phyloP scores from a whole-genome alignment of 1,284 basidiomycete genomes.

The Cerioporus squamosus region DNA sequence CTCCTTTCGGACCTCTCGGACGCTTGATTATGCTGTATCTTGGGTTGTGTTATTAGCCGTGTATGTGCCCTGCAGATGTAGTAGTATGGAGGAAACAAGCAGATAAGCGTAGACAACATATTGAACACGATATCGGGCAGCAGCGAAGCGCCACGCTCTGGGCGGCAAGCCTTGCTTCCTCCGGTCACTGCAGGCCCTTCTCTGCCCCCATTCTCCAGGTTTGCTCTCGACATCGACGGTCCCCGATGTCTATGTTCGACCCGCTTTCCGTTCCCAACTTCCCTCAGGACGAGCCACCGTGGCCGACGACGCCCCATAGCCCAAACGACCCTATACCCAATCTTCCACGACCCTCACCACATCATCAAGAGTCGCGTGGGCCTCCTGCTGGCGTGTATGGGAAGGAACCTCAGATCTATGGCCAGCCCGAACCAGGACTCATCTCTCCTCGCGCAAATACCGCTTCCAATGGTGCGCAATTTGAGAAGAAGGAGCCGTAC shows the following conservation, averaged over 20 bases:
- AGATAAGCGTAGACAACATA: no score
- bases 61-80: background rate
- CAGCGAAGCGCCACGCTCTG: no score
- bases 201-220: constrained; percentile 1
- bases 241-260: constrained; percentile 40
- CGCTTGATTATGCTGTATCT: background rate
- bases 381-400: constrained; percentile 61
- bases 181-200: background rate
- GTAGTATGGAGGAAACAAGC: background rate
- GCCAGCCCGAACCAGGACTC: constrained; percentile 78
- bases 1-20: constrained; percentile 40
- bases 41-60: background rate
- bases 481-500: constrained; percentile 80
- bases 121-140: background rate
- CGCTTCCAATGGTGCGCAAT: constrained; percentile 66
- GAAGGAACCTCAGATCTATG: constrained; percentile 81
- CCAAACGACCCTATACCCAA: constrained; percentile 45
- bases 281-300: constrained; percentile 41
- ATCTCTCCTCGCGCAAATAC: constrained; percentile 72
- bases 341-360: constrained; percentile 38
- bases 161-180: no score
- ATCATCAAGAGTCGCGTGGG: constrained; percentile 21
- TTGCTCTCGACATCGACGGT: constrained; percentile 4
- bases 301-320: constrained; percentile 48
- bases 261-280: constrained; percentile 41